Base-by-base conservation (phyloP, 306 rosid genomes). In the Corylus heterophylla region DNA sequence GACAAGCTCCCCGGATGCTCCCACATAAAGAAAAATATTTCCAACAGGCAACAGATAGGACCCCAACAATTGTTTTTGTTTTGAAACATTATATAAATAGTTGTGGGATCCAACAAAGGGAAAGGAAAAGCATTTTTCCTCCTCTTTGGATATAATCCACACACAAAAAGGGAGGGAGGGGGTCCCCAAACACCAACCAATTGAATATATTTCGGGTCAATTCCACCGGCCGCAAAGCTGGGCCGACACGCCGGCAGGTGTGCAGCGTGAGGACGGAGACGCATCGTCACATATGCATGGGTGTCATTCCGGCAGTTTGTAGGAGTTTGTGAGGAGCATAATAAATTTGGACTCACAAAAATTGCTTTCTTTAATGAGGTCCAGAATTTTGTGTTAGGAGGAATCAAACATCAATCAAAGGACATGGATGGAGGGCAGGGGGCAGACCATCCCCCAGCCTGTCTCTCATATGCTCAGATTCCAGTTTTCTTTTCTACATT, bases 391-490 rank as follows among this genome's bases (percentile, higher is more conserved):
- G 37, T 29, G 1, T 37, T 6, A 37, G 22, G 20, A 35, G 20
- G 73, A 11, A 58, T 31, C 47, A 55, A 39, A 17, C 18, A 52
- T 2, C 31, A 29, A 29, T 29, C 31, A 4, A 62, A 84, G 75
- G 82, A 85, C 90, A 73, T 71, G 66, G 73, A 80, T 31, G 35
- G 35, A 31, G 35, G 35, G 8, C 8, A 42, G 45, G 83, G 54
- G 77, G 73, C 85, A 22, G 83, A 85, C 85, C 83, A 61, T 83
- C 61, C 89, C 88, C 89, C 92, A 89, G 89, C 83, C 87, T 88
- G 90, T 88, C 92, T 84, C 79, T 83, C 84, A 62, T 61, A 75
- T 75, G 83, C 20, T 83, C 75, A 81, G 86, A 91, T 91, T 86
- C 88, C 83, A 61, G 47, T n/a, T 48, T 71, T 74, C 11, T 8